Conservation (phyloP, 1,284 basidiomycete genomes). For the Cutaneotrichosporon sp. region DNA sequence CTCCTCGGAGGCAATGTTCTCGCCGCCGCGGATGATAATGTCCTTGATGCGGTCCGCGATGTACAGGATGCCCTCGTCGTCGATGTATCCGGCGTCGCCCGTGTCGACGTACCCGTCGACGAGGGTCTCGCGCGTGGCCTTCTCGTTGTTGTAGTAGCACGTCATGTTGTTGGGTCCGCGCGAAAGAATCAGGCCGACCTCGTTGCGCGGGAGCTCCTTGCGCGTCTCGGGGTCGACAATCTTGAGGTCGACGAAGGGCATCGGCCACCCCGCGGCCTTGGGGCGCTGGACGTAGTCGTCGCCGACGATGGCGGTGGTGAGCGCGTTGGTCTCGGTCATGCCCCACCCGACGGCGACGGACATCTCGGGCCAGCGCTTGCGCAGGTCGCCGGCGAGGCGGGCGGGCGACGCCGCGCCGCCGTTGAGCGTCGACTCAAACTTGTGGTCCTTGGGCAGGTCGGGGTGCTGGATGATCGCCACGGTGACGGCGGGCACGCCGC, state of each 20-base stretch:
- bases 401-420: conserved; percentile 45
- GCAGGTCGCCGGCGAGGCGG: conserved; percentile 37
- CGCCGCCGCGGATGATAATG: conserved; percentile 51
- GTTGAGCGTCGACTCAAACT: conserved; percentile 42
- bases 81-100: conserved; percentile 42
- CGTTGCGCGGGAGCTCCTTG: conserved; percentile 26
- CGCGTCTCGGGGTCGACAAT: conserved; percentile 40
- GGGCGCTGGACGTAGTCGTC: conserved; percentile 34
- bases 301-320: conserved; percentile 40
- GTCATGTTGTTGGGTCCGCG: conserved; percentile 48
- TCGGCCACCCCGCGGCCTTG: conserved; percentile 31
- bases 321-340: conserved; percentile 49
- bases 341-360: conserved; percentile 44
- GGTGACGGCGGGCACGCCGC: conserved; percentile 46
- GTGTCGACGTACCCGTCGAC: conserved; percentile 46
- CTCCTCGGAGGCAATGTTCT: conserved; percentile 44
- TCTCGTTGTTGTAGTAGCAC: conserved; percentile 40
- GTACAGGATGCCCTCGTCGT: conserved; percentile 41
- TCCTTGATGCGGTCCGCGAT: conserved; percentile 44
- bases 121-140: conserved; percentile 35
- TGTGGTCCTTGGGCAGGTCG: conserved; percentile 27
- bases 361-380: conserved; percentile 29
- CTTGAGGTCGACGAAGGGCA: conserved; percentile 37
- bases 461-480: conserved; percentile 38
- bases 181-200: conserved; percentile 37